Evolutionary conservation across 805 yeast species (phyloP).

Genomic region (Lipomyces kockii): DNA sequence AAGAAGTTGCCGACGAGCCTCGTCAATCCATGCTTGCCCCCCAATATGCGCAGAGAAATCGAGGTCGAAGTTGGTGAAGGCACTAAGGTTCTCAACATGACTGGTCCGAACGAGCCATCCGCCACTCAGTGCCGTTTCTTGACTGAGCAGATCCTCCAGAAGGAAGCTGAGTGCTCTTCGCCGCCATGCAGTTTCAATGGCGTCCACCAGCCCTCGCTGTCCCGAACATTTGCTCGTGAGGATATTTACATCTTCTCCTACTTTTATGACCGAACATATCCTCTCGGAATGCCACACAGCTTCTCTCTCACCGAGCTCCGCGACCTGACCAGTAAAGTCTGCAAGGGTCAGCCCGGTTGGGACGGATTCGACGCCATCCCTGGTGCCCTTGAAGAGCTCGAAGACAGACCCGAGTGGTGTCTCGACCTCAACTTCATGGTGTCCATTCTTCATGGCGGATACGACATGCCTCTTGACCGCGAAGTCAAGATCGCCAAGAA

Average conservation of each 20-base stretch:
- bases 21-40: slow-evolving; percentile 86
- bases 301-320: slow-evolving; percentile 84
- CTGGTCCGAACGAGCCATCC: slow-evolving; percentile 65
- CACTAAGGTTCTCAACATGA: slow-evolving; percentile 58
- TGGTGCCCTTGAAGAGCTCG: slow-evolving; percentile 67
- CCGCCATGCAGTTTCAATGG: slow-evolving; percentile 97
- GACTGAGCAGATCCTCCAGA: slow-evolving; percentile 81
- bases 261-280: slow-evolving; percentile 92
- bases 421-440: slow-evolving; percentile 88
- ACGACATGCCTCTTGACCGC: slow-evolving; percentile 87
- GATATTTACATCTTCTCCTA: slow-evolving; percentile 92
- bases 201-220: slow-evolving; percentile 92
- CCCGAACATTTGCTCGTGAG: slow-evolving; percentile 69
- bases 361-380: slow-evolving; percentile 67
- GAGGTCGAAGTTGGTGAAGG: slow-evolving; percentile 54
- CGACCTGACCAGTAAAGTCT: slow-evolving; percentile 81
- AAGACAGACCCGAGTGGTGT: slow-evolving; percentile 91
- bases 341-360: slow-evolving; percentile 83
- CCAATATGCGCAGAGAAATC: slow-evolving; percentile 64
- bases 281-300: slow-evolving; percentile 91
- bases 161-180: slow-evolving; percentile 72
- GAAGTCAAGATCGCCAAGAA: slow-evolving; percentile 92
- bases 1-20: slow-evolving; percentile 45
- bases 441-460: slow-evolving; percentile 91
- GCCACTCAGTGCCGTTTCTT: slow-evolving; percentile 85